Evolutionary conservation across 306 rosid species (phyloP).

Genomic region (Fagus crenata): DNA sequence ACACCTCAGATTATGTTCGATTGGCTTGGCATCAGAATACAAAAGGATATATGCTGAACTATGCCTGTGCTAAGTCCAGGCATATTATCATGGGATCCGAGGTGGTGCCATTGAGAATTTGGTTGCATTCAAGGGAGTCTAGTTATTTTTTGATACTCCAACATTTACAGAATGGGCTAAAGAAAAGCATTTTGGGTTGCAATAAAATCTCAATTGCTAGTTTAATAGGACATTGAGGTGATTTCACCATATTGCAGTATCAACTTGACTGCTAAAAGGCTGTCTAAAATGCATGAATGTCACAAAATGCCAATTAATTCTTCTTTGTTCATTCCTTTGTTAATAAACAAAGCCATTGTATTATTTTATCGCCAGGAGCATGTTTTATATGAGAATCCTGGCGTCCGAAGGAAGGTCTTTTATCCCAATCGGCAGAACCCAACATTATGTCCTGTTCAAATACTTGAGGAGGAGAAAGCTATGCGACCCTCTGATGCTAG

Average conservation of each 20-base stretch:
- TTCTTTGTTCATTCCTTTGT: no score
- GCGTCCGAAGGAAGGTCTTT: slow-evolving; percentile 64
- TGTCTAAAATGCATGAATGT: neutral
- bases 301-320: neutral
- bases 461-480: slow-evolving; percentile 73
- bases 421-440: slow-evolving; percentile 59
- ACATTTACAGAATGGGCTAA: neutral
- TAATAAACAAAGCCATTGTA: neutral
- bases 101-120: neutral
- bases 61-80: neutral
- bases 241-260: neutral
- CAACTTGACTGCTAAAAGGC: neutral
- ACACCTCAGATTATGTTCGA: neutral
- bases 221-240: neutral
- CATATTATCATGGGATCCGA: neutral
- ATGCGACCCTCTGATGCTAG: slow-evolving; percentile 80
- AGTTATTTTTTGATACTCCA: neutral
- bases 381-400: slow-evolving; percentile 75
- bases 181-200: neutral
- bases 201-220: neutral
- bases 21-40: neutral
- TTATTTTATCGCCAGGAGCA: slow-evolving; percentile 50
- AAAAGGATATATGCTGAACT: neutral
- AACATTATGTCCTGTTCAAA: slow-evolving; percentile 67
- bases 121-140: neutral